Base-by-base conservation (phyloP, 768 basidiomycete genomes). In the Lactifluus pinguis region DNA sequence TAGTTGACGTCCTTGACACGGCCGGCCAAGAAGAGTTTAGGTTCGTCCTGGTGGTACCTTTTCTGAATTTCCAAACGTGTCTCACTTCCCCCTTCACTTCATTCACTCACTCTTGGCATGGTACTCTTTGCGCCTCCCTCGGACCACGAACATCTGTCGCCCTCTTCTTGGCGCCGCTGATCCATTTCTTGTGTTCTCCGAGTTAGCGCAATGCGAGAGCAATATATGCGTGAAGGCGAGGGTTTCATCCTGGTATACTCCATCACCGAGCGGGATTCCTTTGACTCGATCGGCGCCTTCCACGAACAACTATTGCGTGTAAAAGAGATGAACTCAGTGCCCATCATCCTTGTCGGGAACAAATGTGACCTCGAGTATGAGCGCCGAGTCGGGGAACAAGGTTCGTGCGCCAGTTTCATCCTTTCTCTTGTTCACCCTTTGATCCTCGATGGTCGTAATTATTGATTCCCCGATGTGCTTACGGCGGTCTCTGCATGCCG, bases 1-100 rank as follows among this genome's bases (percentile, higher is more conserved):
- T 97, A 39, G 83, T 97, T 59, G 95, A 98, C 72, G 93, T 98
- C 55, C 81, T 98, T 65, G 95, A 97, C 76, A 98, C 95, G 15
- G 95, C 94, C 55, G 95, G 95, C 45, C 95, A 98, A 74, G 95
- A 98, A 74, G 95, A 98, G 79, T 98, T 98, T 70, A 91, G 91
- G 92, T 92, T 65, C 57, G 87, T 80, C 9, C n/a, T 21, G 29
- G n/a, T n/a, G 3, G 25, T 8, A 11, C 11, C n/a, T 59, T 47
- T 49, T 25, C 25, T 34, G 53, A 30, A 62, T 48, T 29, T 52
- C 42, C 32, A 59, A 44, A 19, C 32, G 25, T 17, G 14, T 30
- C 15, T 38, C 38, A 38, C 32, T 4, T 34, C 32, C 32, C 32
- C 9, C 32, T 34, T 34, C 3, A 34, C 32, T 9, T 9, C 32